Base-by-base conservation (phyloP, 768 basidiomycete species). In the Mycena polygramma region DNA sequence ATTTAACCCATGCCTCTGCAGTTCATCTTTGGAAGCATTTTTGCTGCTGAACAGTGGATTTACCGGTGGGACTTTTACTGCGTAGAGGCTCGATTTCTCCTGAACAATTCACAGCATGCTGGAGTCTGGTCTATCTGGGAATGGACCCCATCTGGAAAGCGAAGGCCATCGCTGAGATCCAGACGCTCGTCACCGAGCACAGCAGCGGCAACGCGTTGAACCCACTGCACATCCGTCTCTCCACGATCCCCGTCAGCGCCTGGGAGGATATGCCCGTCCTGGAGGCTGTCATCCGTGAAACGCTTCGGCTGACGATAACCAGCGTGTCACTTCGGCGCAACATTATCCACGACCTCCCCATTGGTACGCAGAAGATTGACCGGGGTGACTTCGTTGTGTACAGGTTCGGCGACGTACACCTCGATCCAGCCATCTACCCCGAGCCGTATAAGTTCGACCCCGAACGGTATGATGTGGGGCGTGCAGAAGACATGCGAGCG, bases 201-300 rank as follows among this genome's bases (percentile, higher is more conserved):
- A 35, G 24, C 43, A 30, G 30, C 30, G 30, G 48, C 20, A 10
- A 46, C 10, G 1, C 13, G 15, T 37, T 48, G 49, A 4, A 9
- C 14, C 57, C 53, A 4, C 19, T 64, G 2, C 63, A 64, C 63
- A 35, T 46, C 14, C 63, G 63, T 19, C 53, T 74, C 22, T 39
- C 72, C 20, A 19, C n/a, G 20, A 49, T 74, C 35, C 73, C 73
- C 2, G 6, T 72, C 17, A 35, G 26, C 37, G 69, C 52, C n/a
- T 74, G 73, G 73, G 73, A 74, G 62, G 68, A 69, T 20, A 39
- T 73, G 57, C 72, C 72, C 22, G 69, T 73, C 2, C 10, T 68
- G 30, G 73, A 74, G 24, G 36, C 49, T 19, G 48, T 63, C 4
- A 70, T 73, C 10, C 68, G 68, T 13, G 73, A 74, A 37, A 73